Evolutionary conservation across 2,329 filamentous ascomycete species (phyloP).

Genomic region (Raffaelea deltoideospora): DNA sequence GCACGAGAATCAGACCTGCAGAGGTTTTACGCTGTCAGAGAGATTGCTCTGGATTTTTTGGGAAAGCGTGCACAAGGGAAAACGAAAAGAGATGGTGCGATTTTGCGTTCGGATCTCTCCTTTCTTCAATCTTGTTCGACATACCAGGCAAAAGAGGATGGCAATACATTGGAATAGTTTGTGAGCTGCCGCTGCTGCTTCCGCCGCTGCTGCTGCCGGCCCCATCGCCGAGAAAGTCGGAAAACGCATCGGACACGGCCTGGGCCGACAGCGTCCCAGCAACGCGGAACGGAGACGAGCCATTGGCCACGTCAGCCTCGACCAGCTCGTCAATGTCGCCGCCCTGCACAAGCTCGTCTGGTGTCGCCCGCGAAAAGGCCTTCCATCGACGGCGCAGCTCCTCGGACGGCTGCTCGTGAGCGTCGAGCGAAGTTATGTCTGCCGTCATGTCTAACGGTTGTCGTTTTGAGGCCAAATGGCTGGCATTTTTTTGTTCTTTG

Average conservation of each 20-base stretch:
- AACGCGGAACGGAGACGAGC: background rate
- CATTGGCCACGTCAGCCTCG: constrained; percentile 20
- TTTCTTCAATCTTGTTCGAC: constrained; percentile 8
- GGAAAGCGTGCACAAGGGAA: background rate
- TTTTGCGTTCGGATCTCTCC: too few relatives aligned
- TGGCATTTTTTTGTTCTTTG: too few relatives aligned
- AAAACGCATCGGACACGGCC: constrained; percentile 22
- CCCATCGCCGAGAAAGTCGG: constrained; percentile 18
- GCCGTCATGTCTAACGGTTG: constrained; percentile 19
- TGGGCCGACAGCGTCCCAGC: constrained; percentile 19
- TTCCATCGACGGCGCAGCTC: constrained; percentile 61
- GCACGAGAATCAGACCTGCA: constrained; percentile 64
- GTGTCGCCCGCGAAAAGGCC: constrained; percentile 46
- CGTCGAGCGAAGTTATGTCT: constrained; percentile 44
- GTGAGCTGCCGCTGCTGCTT: background rate
- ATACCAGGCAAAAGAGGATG: constrained; percentile 55
- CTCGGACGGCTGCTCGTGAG: constrained; percentile 63
- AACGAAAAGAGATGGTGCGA: background rate
- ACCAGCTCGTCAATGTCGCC: constrained; percentile 41
- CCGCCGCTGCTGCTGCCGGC: background rate
- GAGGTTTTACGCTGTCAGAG: too few relatives aligned
- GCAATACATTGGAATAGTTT: constrained; percentile 37
- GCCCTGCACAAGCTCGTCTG: constrained; percentile 33
- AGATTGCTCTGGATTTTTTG: background rate
- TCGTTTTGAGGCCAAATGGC: background rate